Evolutionary conservation across 2,329 filamentous ascomycete genomes (phyloP), one percentile per base, ranked within the genome.

Genomic region (Mariannaea elegans): DNA sequence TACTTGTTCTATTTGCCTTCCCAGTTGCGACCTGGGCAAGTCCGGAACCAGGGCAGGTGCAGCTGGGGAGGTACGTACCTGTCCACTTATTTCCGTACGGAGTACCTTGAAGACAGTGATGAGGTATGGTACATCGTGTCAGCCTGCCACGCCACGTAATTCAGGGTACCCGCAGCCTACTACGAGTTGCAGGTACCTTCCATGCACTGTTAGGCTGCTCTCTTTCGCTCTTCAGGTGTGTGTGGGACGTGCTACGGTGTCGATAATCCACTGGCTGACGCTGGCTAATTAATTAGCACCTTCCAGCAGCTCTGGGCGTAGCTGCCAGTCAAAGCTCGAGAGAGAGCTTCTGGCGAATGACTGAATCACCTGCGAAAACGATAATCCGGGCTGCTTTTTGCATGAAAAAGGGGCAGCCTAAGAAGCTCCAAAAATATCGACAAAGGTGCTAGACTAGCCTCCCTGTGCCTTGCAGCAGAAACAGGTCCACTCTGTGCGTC

Each of bases 1-100:
- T 70, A 75, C 70, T 70, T 75, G 73, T 75, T 73, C 70, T 75
- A 68, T 73, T 73, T 65, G 64, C 56, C 65, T 64, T 42, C 34
- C 38, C 2, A 27, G 39, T 24, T 49, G 60, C 65, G 62, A 58
- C 55, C 56, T 63, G 59, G 66, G 44, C 42, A 36, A n/a, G 34
- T 24, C n/a, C 41, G 23, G 32, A 21, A 38, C 19, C 45, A 55
- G 50, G 45, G 57, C 46, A 59, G 50, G 56, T 48, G 38, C 19
- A 55, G 18, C 45, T 48, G 53, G 48, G 41, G 14, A 24, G 48
- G 55, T 59, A 59, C 56, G 56, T 59, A 53, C 56, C 41, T 52
- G 16, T 19, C 41, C 50, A 53, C 50, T 53, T 44, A 27, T 44
- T 21, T 44, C 7, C 32, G 32, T 34, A 34, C 32, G 32, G n/a